Evolutionary conservation across 768 basidiomycete genomes (phyloP), one percentile per base, ranked within the genome.

Genomic region (Pleurotus pulmonarius): DNA sequence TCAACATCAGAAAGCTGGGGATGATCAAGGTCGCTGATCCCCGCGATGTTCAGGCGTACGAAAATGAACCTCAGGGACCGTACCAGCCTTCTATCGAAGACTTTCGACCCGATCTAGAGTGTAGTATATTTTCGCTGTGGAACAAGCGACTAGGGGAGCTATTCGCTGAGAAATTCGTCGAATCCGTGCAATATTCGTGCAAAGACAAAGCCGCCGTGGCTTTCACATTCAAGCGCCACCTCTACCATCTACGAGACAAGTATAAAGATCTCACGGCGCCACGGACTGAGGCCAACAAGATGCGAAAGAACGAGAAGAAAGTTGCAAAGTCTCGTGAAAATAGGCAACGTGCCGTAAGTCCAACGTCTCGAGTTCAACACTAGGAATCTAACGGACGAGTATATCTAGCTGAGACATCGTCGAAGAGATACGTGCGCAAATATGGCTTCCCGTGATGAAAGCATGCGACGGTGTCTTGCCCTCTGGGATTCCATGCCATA

Each of bases 21-120:
- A n/a, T 20, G 15, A 43, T 43, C 15, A 15, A 43, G 18, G 41
- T 43, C 13, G 41, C 18, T 20, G 18, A 20, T 20, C 41, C 15
- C n/a, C 15, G 8, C 3, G 41, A 43, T n/a, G 41, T 43, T 43
- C 18, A 15, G 15, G 41, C 41, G 11, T 43, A n/a, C 8, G 41
- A n/a, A 43, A 20, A 15, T 15, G 18, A 43, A n/a, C 41, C 41
- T 20, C 15, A 43, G 18, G 41, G 41, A 15, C 18, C 41, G 4
- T n/a, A n/a, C 41, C 15, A 43, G 16, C 41, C 41, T 12, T 24
- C 54, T 25, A 13, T 45, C 18, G 44, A 43, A 43, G 40, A 55
- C 26, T 55, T 55, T 46, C 54, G 20, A 18, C 41, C 25, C 41
- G 44, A 55, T 41, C 22, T 55, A 26, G 41, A 18, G n/a, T 22